Conservation (phyloP, 768 basidiomycete species). For the Botryobasidium botryosum region DNA sequence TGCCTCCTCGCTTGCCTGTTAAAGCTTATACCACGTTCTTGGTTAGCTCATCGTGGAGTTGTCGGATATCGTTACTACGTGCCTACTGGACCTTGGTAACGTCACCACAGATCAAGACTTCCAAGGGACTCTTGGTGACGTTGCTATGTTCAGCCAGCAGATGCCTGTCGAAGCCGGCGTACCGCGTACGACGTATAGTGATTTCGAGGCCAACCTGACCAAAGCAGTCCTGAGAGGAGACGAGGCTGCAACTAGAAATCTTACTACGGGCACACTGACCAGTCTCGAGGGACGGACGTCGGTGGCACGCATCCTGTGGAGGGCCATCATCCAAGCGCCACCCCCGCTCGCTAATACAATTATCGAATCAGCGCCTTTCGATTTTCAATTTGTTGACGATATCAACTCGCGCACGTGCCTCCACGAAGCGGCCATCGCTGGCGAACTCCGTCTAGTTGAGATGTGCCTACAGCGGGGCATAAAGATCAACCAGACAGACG, state of each 20-base stretch:
- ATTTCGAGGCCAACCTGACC: constrained; percentile 74
- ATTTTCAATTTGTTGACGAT: constrained; percentile 86
- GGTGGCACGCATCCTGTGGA: constrained; percentile 89
- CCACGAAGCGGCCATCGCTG: constrained; percentile 84
- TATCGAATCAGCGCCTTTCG: constrained; percentile 54
- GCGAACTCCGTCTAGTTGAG: constrained; percentile 55
- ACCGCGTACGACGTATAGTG: constrained; percentile 31
- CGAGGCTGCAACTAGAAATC: constrained; percentile 40
- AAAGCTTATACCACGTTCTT: neutral
- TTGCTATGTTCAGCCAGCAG: constrained; percentile 51
- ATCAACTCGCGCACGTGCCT: constrained; percentile 92
- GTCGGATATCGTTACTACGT: constrained; percentile 77
- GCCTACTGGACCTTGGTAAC: constrained; percentile 63
- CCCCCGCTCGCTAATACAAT: constrained; percentile 57
- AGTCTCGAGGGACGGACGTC: constrained; percentile 42
- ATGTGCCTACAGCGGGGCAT: constrained; percentile 64
- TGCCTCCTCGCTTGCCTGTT: neutral
- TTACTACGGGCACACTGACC: constrained; percentile 48
- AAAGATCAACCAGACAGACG: constrained; percentile 57
- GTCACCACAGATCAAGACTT: constrained; percentile 57
- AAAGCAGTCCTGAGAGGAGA: constrained; percentile 56
- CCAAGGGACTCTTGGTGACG: constrained; percentile 61
- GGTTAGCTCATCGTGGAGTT: constrained; percentile 82
- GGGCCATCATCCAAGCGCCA: constrained; percentile 69
- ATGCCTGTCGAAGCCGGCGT: constrained; percentile 34